These are phyloP conservation scores for Ophiocordyceps australis DNA, from an alignment of 2,329 filamentous ascomycete species.

Conservation along the genomic window DNA sequence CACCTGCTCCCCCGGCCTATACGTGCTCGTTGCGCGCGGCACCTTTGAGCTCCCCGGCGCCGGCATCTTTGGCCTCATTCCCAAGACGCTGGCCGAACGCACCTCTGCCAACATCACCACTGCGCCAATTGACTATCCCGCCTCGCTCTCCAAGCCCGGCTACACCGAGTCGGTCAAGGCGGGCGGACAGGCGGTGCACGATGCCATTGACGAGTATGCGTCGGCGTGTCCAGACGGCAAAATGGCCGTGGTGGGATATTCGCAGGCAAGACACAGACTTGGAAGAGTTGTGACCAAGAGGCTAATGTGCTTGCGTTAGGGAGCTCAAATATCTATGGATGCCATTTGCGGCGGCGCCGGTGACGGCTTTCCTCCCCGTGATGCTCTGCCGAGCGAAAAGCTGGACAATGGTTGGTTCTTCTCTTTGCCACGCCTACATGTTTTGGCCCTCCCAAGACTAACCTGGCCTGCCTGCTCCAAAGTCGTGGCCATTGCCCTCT, in stretches of 20 bases:
- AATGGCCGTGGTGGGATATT: constrained; percentile 22
- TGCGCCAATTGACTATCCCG: constrained; percentile 19
- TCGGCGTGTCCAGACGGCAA: constrained; percentile 17
- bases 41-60: constrained; percentile 14
- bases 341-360: constrained; percentile 17
- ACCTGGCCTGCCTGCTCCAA: too few species aligned
- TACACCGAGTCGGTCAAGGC: constrained; percentile 17
- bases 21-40: constrained; percentile 21
- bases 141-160: constrained; percentile 10
- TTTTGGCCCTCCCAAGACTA: too few species aligned
- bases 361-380: constrained; percentile 9
- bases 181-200: constrained; percentile 13
- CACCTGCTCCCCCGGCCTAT: constrained; percentile 16
- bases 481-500: constrained; percentile 21
- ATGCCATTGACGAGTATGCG: constrained; percentile 13
- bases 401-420: too few species aligned
- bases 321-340: constrained; percentile 18
- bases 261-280: constrained; percentile 13
- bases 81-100: constrained; percentile 14
- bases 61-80: constrained; percentile 13
- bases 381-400: too few species aligned
- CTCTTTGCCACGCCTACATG: too few species aligned
- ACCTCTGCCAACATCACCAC: constrained; percentile 14
- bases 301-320: too few species aligned
- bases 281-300: too few species aligned